phyloP scores from a whole-genome alignment of 1,139 yeast species.

The Debaryomyces coudertii region DNA sequence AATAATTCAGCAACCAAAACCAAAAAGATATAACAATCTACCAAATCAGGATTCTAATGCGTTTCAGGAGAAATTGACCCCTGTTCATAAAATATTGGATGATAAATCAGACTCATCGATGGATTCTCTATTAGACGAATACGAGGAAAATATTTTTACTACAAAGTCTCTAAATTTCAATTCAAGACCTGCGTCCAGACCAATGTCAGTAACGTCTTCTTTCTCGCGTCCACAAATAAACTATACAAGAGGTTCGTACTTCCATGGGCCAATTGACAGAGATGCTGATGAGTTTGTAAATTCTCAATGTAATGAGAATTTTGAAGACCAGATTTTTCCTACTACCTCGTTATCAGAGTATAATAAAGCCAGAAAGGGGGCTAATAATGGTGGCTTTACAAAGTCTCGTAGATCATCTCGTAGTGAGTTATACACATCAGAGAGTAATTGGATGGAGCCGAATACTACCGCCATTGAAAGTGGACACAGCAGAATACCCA shows the following conservation, averaged over 20 bases:
- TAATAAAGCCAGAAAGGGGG: conserved; percentile 29
- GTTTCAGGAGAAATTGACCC: background rate
- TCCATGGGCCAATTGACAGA: conserved; percentile 5
- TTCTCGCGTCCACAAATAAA: conserved; percentile 16
- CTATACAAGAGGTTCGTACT: conserved; percentile 13
- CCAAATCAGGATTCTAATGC: conserved; percentile 6
- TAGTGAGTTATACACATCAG: conserved; percentile 46
- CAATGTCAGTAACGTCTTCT: conserved; percentile 31
- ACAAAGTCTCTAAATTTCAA: conserved; percentile 31
- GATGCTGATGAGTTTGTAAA: conserved; percentile 10
- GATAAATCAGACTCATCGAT: conserved; percentile 45
- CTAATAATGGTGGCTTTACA: conserved; percentile 10
- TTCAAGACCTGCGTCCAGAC: conserved; percentile 35
- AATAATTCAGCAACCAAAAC: conserved; percentile 24
- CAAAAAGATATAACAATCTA: conserved; percentile 15
- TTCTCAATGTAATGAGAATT: conserved; percentile 13
- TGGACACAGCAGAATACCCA: conserved; percentile 18
- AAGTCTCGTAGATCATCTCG: conserved; percentile 43
- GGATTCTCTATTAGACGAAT: conserved; percentile 57
- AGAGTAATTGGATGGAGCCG: conserved; percentile 52
- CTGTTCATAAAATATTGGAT: conserved; percentile 3
- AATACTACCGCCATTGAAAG: conserved; percentile 14
- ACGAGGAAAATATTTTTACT: conserved; percentile 45
- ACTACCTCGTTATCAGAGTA: conserved; percentile 42
- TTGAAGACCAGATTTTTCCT: conserved; percentile 33